Evolutionary conservation across 495 filamentous ascomycete genomes (phyloP).

Genomic region (Penicillium manginii): DNA sequence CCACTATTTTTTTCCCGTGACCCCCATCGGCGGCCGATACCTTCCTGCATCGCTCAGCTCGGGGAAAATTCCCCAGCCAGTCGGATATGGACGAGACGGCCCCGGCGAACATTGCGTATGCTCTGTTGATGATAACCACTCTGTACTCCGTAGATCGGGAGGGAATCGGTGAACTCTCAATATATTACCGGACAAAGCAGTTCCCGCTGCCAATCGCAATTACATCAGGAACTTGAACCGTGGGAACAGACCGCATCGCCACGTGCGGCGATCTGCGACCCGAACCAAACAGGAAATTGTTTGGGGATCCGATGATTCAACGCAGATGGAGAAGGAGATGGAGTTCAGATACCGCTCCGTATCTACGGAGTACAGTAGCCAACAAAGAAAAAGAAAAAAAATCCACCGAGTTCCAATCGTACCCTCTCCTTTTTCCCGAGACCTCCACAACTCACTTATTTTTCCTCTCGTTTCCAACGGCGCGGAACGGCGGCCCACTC

Average conservation of each 20-base stretch:
- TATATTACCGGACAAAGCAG: not conserved
- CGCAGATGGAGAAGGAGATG: not conserved
- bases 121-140: not conserved
- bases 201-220: not conserved
- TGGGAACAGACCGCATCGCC: conserved; percentile 12
- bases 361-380: too few relatives aligned
- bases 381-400: not conserved
- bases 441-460: conserved; percentile 12
- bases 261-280: conserved; percentile 16
- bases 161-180: not conserved
- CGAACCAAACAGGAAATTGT: conserved; percentile 18
- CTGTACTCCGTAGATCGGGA: not conserved
- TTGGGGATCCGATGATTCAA: not conserved
- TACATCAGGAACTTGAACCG: not conserved
- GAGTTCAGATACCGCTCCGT: too few relatives aligned
- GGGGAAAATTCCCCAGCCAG: not conserved
- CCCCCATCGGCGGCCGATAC: conserved; percentile 1
- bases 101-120: not conserved
- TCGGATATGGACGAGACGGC: conserved; percentile 5
- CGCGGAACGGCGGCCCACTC: conserved; percentile 26
- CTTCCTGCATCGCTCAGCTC: not conserved
- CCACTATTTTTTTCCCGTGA: conserved; percentile 19
- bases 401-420: conserved; percentile 7
- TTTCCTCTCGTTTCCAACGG: conserved; percentile 27
- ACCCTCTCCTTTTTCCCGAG: conserved; percentile 3